Evolutionary conservation across 2,329 filamentous ascomycete genomes (phyloP).

Genomic region (Aspergillus costaricaensis): DNA sequence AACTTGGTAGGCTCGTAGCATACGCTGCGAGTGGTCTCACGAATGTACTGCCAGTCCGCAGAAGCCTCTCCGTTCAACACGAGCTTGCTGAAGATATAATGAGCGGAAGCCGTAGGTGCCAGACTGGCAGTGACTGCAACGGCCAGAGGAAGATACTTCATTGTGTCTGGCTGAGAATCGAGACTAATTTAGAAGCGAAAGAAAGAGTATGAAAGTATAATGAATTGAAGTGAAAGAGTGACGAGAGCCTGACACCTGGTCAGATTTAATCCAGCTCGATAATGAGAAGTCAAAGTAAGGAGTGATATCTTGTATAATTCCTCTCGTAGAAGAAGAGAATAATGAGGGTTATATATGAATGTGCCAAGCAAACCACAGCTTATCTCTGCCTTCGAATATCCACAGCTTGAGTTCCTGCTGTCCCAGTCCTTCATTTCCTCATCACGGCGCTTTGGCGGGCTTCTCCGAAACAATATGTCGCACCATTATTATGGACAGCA

Average conservation of each 20-base stretch:
- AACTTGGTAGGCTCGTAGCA: conserved; percentile 22
- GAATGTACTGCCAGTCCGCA: conserved; percentile 21
- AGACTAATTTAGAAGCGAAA: background rate
- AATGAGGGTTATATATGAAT: background rate
- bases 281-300: background rate
- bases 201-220: background rate
- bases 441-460: too few species aligned
- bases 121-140: conserved; percentile 9
- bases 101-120: conserved; percentile 13
- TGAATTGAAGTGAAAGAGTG: background rate
- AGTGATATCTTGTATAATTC: background rate
- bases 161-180: background rate
- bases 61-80: conserved; percentile 15
- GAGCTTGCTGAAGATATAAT: conserved; percentile 24
- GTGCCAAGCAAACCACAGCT: background rate
- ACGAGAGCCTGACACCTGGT: background rate
- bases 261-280: background rate
- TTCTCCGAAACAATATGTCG: too few species aligned
- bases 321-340: background rate
- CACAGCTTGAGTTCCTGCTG: background rate
- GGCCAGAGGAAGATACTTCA: conserved; percentile 13
- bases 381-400: background rate
- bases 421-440: background rate
- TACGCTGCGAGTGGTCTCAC: conserved; percentile 16
- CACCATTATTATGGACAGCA: too few species aligned